phyloP scores from a whole-genome alignment of 2,329 filamentous ascomycete genomes.

The Akanthomyces muscarius region DNA sequence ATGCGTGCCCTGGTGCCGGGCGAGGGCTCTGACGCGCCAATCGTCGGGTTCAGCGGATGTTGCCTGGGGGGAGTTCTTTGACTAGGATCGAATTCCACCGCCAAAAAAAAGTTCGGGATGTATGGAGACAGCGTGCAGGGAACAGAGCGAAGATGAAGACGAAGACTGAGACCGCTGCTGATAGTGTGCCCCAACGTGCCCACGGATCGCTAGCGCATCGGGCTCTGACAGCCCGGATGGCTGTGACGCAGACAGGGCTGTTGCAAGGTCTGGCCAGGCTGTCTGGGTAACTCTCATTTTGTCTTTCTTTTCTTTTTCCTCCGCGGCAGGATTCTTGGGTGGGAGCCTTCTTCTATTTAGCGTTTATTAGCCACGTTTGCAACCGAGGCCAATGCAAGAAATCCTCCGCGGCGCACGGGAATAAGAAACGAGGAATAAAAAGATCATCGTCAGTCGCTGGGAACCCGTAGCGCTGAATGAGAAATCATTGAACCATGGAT shows the following conservation, averaged over 20 bases:
- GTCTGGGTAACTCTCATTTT: too few species aligned
- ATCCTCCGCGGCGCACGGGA: too few species aligned
- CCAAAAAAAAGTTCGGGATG: neutral
- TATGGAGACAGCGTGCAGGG: neutral
- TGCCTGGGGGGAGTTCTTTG: neutral
- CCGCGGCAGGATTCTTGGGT: too few species aligned
- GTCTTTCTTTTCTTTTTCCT: too few species aligned
- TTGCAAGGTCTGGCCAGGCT: neutral
- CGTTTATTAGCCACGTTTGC: too few species aligned
- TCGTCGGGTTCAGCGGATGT: neutral
- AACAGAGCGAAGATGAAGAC: neutral
- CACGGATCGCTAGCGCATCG: constrained; percentile 1
- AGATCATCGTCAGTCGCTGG: too few species aligned
- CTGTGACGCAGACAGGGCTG: neutral
- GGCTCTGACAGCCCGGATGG: neutral
- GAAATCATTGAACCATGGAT: neutral
- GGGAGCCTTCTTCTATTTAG: too few species aligned
- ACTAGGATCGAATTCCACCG: too few species aligned
- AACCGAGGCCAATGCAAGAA: too few species aligned
- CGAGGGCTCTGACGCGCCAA: neutral
- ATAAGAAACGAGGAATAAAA: too few species aligned
- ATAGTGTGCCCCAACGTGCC: neutral
- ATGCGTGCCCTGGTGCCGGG: neutral
- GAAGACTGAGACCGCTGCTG: neutral
- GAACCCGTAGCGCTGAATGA: too few species aligned